Conservation (phyloP, 441 rosid genomes). For the Rhodomyrtus psidioides region DNA sequence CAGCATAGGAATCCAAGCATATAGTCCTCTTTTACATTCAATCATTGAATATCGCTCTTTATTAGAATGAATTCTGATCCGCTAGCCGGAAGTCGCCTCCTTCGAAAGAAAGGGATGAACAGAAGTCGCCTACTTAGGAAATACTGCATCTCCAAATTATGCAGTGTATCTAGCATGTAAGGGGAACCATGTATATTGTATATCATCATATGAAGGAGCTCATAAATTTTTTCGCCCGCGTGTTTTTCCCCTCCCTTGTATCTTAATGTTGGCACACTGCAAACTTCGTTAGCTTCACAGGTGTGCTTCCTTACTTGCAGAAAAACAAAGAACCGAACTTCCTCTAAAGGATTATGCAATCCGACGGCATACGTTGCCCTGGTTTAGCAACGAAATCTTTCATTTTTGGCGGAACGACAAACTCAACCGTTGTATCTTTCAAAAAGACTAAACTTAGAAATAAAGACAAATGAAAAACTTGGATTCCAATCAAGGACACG, state of each 20-base stretch:
- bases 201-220: not conserved
- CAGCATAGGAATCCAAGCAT: conserved; percentile 34
- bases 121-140: not conserved
- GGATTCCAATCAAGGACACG: not conserved
- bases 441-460: not conserved
- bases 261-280: not conserved
- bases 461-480: not conserved
- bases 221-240: not conserved
- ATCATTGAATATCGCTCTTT: not conserved
- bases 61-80: not conserved
- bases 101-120: not conserved
- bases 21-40: not conserved
- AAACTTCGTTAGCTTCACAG: not conserved
- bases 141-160: not conserved
- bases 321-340: not conserved
- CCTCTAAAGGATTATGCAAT: not conserved
- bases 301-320: not conserved
- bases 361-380: not conserved
- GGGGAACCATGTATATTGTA: not conserved
- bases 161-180: not conserved
- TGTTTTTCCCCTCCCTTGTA: not conserved
- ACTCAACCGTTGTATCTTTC: not conserved
- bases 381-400: not conserved
- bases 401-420: not conserved
- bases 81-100: not conserved